Evolutionary conservation across 306 rosid species (phyloP), one percentile per base, ranked within the genome.

Genomic region (Abrus pulchellus): DNA sequence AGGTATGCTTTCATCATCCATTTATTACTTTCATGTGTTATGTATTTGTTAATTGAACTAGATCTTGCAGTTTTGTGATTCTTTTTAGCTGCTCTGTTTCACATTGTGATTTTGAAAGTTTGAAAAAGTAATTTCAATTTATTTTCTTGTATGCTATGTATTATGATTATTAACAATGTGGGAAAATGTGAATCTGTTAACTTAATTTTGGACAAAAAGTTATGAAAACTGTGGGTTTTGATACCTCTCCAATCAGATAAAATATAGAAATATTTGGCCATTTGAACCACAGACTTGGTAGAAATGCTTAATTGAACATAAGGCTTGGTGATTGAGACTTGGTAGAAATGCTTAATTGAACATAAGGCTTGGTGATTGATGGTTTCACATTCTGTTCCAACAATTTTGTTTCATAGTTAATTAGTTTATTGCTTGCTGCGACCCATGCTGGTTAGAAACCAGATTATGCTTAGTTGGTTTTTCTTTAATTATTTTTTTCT

Each of bases 1-100:
- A 96, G 99, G 99, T 96, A 86, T 65, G 60, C 80, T 71, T 77
- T 36, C 64, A 6, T 55, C 62, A 28, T 73, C 32, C 48, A 43
- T 50, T 72, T 41, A 49, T 82, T 78, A 76, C 64, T 64, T 77
- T 68, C 50, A 20, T 76, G 45, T 78, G 74, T 68, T 20, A 27
- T 56, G 9, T 62, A 68, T 66, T 54, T 20, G 68, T 82, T 82
- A 45, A 44, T 66, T 78, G 43, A 48, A 45, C 74, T 33, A 14
- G 57, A 69, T 44, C 55, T 55, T 53, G 33, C n/a, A 55, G 80
- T 71, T 74, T 54, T 71, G 75, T 70, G 36, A 53, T 70, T 33
- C 43, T 71, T 72, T 59, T 68, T 20, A 56, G 45, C 52, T 43
- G 65, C 34, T 68, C 20, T 10, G 36, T 69, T 80, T 80, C 52